phyloP scores from a whole-genome alignment of 768 basidiomycete species.

The Amanita pseudoporphyria region DNA sequence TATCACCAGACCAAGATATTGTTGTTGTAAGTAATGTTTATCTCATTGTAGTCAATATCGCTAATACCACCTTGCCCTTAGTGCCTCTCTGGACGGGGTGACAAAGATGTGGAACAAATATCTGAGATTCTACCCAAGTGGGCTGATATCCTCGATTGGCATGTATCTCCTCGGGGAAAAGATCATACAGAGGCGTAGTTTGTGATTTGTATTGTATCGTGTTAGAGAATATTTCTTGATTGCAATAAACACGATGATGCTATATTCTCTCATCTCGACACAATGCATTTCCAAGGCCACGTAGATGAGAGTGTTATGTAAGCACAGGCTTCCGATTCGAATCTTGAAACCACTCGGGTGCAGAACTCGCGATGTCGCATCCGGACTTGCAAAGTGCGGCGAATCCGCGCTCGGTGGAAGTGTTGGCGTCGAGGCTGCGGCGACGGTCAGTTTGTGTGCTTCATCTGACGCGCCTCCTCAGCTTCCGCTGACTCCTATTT shows the following conservation, averaged over 20 bases:
- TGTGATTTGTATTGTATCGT: background rate
- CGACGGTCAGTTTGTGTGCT: conserved; percentile 46
- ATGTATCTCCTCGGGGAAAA: conserved; percentile 39
- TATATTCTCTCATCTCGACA: no score
- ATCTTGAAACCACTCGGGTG: background rate
- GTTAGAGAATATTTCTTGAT: background rate
- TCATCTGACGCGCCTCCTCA: conserved; percentile 7
- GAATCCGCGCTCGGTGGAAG: conserved; percentile 55
- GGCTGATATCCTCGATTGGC: conserved; percentile 93
- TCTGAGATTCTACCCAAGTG: conserved; percentile 92
- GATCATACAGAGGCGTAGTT: background rate
- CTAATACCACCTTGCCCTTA: conserved; percentile 19
- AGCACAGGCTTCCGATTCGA: background rate
- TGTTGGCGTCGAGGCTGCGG: conserved; percentile 57
- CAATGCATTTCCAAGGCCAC: no score
- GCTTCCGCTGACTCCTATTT: background rate
- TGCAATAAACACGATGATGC: background rate
- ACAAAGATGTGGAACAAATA: conserved; percentile 97
- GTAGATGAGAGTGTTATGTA: background rate
- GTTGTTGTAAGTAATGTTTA: conserved; percentile 63
- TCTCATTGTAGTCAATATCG: background rate
- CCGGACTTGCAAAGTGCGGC: conserved; percentile 16
- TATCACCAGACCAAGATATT: conserved; percentile 78
- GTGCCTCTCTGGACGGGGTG: conserved; percentile 93
- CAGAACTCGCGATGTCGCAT: background rate